Base-by-base conservation (phyloP, 2,329 filamentous ascomycete species). In the Ceratocystis albifundus region DNA sequence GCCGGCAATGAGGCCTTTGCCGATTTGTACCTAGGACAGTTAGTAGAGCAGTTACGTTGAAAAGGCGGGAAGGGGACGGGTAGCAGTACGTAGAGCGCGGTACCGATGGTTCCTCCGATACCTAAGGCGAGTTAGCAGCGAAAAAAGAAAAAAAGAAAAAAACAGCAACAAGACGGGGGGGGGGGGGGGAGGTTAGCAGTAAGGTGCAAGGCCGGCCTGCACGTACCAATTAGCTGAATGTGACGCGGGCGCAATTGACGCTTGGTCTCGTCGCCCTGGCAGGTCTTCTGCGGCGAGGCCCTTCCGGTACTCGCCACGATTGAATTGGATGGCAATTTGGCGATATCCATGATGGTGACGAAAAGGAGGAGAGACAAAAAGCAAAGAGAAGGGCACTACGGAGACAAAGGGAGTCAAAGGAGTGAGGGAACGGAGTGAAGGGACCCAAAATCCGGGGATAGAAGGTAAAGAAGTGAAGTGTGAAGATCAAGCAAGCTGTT, bases 51-150 rank as follows among this genome's bases (percentile, higher is more conserved):
- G 12, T 62, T 17, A 25, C 61, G 55, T n/a, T 20, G 45, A n/a
- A 7, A 53, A 0, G 53, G 28, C 32, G 36, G 8, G 45, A 6
- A 32, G 63, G 12, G 62, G 45, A 36, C 15, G 61, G 20, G 32
- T 15, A 28, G 20, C 73, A 74, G 69, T 70, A 84, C 81, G 71
- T 79, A 84, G 2, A 86, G 75, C 17, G 81, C 82, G 1, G 83
- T 87, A 20, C 84, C 84, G 69, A 87, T 86, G 5, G 84, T 85
- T 0, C 84, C 84, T 48, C 84, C 84, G 67, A 87, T 86, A 41
- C 81, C 84, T 65, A 30, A 45, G n/a, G 62, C 17, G 36, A 15
- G 28, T 20, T n/a, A 50, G 10, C 17, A 41, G 41, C 12, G 3
- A 45, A 12, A n/a, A n/a, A n/a, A n/a, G n/a, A n/a, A n/a, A n/a